Evolutionary conservation across 805 yeast species (phyloP).

Genomic region (Teunomyces funiuensis): DNA sequence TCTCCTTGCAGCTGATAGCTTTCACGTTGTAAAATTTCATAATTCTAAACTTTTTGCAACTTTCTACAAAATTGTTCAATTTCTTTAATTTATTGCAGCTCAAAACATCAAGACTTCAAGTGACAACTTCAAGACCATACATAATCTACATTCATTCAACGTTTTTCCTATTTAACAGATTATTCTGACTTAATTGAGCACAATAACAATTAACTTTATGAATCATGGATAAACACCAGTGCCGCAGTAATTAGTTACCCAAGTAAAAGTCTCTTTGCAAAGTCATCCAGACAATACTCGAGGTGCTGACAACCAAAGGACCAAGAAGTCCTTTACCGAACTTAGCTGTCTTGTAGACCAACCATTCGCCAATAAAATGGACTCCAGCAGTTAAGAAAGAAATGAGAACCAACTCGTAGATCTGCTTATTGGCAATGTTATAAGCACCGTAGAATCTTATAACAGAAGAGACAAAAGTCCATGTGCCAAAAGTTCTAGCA

Average conservation of each 20-base stretch:
- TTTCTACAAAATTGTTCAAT: neutral
- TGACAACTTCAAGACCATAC: too few relatives aligned
- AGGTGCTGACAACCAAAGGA: conserved; percentile 76
- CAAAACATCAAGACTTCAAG: neutral
- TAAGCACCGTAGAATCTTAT: conserved; percentile 88
- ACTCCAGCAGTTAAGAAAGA: conserved; percentile 79
- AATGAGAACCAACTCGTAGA: conserved; percentile 76
- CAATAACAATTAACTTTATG: neutral
- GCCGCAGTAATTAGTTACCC: conserved; percentile 7
- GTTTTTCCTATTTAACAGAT: too few relatives aligned
- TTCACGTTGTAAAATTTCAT: neutral
- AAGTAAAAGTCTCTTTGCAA: conserved; percentile 64
- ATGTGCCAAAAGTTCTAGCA: conserved; percentile 97
- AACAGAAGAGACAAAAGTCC: conserved; percentile 87
- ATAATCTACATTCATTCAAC: too few relatives aligned
- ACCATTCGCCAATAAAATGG: conserved; percentile 85
- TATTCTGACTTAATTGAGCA: neutral
- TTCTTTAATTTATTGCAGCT: too few relatives aligned
- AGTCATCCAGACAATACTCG: conserved; percentile 77
- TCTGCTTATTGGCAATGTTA: conserved; percentile 58
- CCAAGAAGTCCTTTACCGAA: conserved; percentile 88
- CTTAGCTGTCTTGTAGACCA: conserved; percentile 73
- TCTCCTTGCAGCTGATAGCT: too few relatives aligned
- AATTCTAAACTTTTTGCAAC: neutral
- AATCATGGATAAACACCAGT: neutral